A percentile compares a stretch with the other conserved stretches of the same genome.
Evolutionary conservation across 2,329 filamentous ascomycete genomes (phyloP).

Genomic region (Claviceps sp.): DNA sequence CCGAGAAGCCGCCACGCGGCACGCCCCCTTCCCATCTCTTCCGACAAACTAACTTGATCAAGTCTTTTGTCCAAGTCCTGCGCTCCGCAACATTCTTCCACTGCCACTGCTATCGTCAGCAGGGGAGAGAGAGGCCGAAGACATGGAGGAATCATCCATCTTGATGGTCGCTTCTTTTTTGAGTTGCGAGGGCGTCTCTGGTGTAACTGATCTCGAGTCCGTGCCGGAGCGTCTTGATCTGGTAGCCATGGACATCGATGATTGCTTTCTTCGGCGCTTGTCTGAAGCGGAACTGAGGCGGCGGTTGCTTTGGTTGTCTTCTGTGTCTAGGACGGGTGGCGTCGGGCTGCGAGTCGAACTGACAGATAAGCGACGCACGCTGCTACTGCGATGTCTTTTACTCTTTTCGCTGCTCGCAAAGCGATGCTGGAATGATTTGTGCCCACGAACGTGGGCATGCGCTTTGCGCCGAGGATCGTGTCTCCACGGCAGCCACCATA

Average conservation of each 20-base stretch:
- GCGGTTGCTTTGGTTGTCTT: conserved; percentile 27
- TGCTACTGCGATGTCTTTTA: conserved; percentile 37
- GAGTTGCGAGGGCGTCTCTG: conserved; percentile 40
- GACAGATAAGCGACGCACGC: conserved; percentile 37
- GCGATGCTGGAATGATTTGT: conserved; percentile 23
- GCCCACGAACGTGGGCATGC: conserved; percentile 10
- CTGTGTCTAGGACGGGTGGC: conserved; percentile 30
- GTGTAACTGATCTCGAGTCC: conserved; percentile 40
- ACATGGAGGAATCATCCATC: conserved; percentile 8
- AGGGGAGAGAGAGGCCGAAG: background rate
- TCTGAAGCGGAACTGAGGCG: conserved; percentile 36
- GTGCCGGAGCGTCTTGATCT: conserved; percentile 29
- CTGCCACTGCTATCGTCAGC: conserved; percentile 9
- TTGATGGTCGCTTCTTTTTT: conserved; percentile 30
- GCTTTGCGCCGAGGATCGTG: conserved; percentile 17
- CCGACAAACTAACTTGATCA: background rate
- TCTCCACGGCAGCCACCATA: conserved; percentile 76
- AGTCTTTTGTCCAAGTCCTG: conserved; percentile 8
- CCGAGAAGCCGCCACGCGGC: background rate
- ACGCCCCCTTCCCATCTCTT: background rate
- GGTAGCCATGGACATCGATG: conserved; percentile 21
- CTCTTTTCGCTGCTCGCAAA: conserved; percentile 32
- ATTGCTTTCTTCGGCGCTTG: conserved; percentile 36
- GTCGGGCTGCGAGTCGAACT: conserved; percentile 38
- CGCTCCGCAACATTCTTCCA: conserved; percentile 12